phyloP scores from a whole-genome alignment of 805 yeast species.

The Kluyveromyces dobzhanskii region DNA sequence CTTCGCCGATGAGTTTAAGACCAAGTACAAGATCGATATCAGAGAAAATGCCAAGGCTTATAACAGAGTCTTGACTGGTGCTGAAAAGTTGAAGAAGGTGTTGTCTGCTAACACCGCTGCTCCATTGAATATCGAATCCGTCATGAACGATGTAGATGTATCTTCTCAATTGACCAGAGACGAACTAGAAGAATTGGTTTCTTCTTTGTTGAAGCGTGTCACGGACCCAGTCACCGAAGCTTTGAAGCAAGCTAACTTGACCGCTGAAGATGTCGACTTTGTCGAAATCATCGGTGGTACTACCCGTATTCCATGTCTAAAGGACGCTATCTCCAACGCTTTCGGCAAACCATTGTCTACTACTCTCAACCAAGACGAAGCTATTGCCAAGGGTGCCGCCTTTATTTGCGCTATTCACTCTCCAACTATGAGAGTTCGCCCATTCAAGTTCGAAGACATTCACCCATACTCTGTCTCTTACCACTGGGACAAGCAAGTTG shows the following conservation, averaged over 20 bases:
- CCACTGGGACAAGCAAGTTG: slow-evolving; percentile 90
- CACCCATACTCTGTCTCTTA: slow-evolving; percentile 89
- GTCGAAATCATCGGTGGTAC: slow-evolving; percentile 97
- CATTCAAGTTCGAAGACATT: slow-evolving; percentile 94
- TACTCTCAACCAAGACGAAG: slow-evolving; percentile 98
- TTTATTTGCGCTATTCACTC: slow-evolving; percentile 98
- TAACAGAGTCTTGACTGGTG: slow-evolving; percentile 83
- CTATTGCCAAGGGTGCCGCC: slow-evolving; percentile 98
- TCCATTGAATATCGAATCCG: slow-evolving; percentile 90
- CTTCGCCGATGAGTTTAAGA: slow-evolving; percentile 86
- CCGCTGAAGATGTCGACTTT: slow-evolving; percentile 69
- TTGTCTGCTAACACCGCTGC: slow-evolving; percentile 93
- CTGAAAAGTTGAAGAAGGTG: slow-evolving; percentile 92
- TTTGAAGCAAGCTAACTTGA: slow-evolving; percentile 67
- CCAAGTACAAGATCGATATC: slow-evolving; percentile 89
- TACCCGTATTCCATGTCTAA: slow-evolving; percentile 92
- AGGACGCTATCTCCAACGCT: slow-evolving; percentile 68
- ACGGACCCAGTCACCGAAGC: slow-evolving; percentile 75
- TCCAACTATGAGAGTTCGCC: slow-evolving; percentile 97
- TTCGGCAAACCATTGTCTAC: slow-evolving; percentile 82
- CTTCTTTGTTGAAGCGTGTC: slow-evolving; percentile 73
- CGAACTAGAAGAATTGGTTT: slow-evolving; percentile 82
- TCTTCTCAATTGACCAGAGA: slow-evolving; percentile 83
- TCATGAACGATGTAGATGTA: slow-evolving; percentile 95
- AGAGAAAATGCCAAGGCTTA: slow-evolving; percentile 89